Percentiles rank a stretch among this genome's conserved stretches.
These are phyloP conservation scores for Cochlearia excelsa DNA, from an alignment of 345 rosid genomes.

Conservation along the genomic window DNA sequence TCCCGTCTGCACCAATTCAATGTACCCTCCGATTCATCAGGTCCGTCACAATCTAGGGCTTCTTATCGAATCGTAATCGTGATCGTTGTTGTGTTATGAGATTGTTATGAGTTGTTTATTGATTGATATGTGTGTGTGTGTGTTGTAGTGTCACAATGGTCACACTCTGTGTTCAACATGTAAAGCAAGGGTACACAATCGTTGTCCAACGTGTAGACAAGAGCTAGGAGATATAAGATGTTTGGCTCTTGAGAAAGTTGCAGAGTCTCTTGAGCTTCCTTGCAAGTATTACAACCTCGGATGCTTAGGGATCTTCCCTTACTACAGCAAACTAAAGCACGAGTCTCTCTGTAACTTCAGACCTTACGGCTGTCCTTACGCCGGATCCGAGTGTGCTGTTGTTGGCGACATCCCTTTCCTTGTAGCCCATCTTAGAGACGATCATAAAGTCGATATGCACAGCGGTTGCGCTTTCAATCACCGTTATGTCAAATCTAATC, in stretches of 20 bases:
- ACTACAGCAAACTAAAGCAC: constrained; percentile 74
- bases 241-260: constrained; percentile 52
- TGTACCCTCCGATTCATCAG: constrained; percentile 99
- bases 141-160: constrained; percentile 71
- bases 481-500: constrained; percentile 76
- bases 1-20: constrained; percentile 96
- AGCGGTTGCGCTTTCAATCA: constrained; percentile 72
- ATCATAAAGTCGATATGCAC: constrained; percentile 84
- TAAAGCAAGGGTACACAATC: constrained; percentile 70
- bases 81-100: not conserved
- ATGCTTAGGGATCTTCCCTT: constrained; percentile 35
- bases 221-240: constrained; percentile 85
- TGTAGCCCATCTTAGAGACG: constrained; percentile 71
- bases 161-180: constrained; percentile 81
- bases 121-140: not conserved
- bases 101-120: not conserved
- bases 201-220: constrained; percentile 76
- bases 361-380: constrained; percentile 75
- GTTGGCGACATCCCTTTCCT: constrained; percentile 69
- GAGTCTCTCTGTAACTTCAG: constrained; percentile 67
- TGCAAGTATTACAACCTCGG: constrained; percentile 71
- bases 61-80: too few species aligned
- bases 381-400: constrained; percentile 66
- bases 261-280: constrained; percentile 51
- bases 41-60: constrained; percentile 32